Base-by-base conservation (phyloP, 2,329 filamentous ascomycete species). In the Colletotrichum sp. region DNA sequence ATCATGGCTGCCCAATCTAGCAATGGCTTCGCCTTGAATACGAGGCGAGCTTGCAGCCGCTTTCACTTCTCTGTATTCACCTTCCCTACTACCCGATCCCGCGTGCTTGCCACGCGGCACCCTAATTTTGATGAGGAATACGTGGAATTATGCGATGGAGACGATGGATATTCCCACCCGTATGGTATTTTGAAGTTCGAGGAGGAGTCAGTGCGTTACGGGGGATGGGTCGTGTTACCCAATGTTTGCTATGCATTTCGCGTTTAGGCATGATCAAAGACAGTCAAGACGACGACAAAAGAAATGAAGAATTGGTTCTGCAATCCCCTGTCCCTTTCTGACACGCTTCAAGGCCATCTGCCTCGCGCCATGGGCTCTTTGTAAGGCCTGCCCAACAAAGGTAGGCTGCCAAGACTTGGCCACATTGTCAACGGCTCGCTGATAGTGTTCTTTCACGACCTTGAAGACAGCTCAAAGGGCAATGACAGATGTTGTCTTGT, bases 31-130 rank as follows among this genome's bases (percentile, higher is more conserved):
- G 70, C 63, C 49, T 25, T 19, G 62, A 64, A 52, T 59, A 44
- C 30, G 34, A 29, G 22, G 63, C 44, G 16, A 30, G 36, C 15
- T 30, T 11, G 27, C 15, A 39, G 52, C 62, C 32, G 16, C 70
- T 65, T 78, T 78, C 77, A 64, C 70, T 76, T 78, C 76, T 72
- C 57, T 78, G 77, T 78, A 78, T 78, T 77, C 69, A 78, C 72
- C 57, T 77, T 77, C 63, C 57, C 63, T 75, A 78, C 72, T 78
- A 77, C 61, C 64, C 69, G 59, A 71, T 55, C 29, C 72, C 25
- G 65, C 68, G 64, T 74, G 74, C 71, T 29, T 44, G 16, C 22
- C 39, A n/a, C 72, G 69, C 62, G 63, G 63, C 39, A 66, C 63
- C 65, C 70, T 76, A 76, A 76, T 69, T 73, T 73, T 76, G 71